A percentile compares a stretch with the other conserved stretches of the same genome.
These are phyloP conservation scores for Tetrapisispora iriomotensis DNA, from an alignment of 805 yeast species.

Conservation along the genomic window DNA sequence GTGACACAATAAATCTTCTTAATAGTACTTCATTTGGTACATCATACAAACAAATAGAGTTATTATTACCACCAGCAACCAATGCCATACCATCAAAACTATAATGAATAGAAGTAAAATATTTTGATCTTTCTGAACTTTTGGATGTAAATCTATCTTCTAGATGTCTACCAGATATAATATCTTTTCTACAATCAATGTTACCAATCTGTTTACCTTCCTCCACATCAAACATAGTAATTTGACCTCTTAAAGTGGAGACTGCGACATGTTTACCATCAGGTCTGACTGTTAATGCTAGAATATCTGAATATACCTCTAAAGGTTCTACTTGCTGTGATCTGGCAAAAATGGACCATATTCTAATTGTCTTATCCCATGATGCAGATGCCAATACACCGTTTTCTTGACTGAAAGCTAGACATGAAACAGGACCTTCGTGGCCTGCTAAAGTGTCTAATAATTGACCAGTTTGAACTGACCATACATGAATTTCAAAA, in stretches of 20 bases:
- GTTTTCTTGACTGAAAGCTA: slow-evolving; percentile 76
- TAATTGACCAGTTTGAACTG: slow-evolving; percentile 89
- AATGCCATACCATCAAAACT: slow-evolving; percentile 83
- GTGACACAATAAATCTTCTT: slow-evolving; percentile 73
- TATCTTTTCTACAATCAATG: slow-evolving; percentile 80
- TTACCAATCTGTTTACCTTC: slow-evolving; percentile 69
- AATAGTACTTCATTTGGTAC: slow-evolving; percentile 78
- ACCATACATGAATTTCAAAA: slow-evolving; percentile 91
- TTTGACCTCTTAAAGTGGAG: slow-evolving; percentile 79
- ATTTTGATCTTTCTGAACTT: slow-evolving; percentile 75
- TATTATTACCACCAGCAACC: slow-evolving; percentile 90
- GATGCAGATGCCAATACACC: slow-evolving; percentile 78
- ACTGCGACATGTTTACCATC: slow-evolving; percentile 90
- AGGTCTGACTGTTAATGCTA: slow-evolving; percentile 76
- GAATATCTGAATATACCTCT: slow-evolving; percentile 73
- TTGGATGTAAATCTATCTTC: slow-evolving; percentile 75
- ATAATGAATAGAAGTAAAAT: slow-evolving; percentile 70
- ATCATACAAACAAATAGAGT: slow-evolving; percentile 86
- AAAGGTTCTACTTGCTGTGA: slow-evolving; percentile 85
- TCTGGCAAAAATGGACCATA: slow-evolving; percentile 89
- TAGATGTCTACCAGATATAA: slow-evolving; percentile 72
- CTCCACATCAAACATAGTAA: slow-evolving; percentile 75
- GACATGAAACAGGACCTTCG: slow-evolving; percentile 86
- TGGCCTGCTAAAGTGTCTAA: slow-evolving; percentile 86
- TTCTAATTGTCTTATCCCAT: slow-evolving; percentile 91